Conservation (phyloP, 202 grass and related monocot species). For the Schoenoplectus triqueter region DNA sequence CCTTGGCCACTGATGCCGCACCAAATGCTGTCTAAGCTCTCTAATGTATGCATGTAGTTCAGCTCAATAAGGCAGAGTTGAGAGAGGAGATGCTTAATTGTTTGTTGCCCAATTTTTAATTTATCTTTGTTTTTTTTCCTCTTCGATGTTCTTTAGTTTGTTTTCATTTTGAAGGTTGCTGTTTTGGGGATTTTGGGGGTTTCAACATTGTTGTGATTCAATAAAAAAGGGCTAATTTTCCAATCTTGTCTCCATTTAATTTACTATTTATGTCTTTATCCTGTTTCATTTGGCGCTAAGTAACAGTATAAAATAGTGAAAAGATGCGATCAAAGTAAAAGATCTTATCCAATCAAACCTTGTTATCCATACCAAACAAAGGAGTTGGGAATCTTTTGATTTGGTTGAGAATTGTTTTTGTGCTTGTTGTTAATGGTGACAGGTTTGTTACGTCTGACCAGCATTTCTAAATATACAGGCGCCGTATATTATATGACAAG, state of each 20-base stretch:
- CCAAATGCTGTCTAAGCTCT: constrained; percentile 10
- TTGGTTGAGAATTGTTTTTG: constrained; percentile 1
- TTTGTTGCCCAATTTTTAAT: constrained; percentile 36
- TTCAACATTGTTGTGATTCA: constrained; percentile 34
- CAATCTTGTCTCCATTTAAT: neutral
- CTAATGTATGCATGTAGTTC: constrained; percentile 5
- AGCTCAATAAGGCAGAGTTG: neutral
- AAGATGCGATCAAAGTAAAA: neutral
- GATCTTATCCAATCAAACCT: constrained; percentile 25
- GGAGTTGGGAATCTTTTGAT: constrained; percentile 21
- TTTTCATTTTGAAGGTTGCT: constrained; percentile 22
- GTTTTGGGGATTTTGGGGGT: constrained; percentile 35
- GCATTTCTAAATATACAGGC: constrained; percentile 5
- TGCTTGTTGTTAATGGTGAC: neutral
- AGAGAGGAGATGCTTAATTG: constrained; percentile 34
- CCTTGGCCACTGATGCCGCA: constrained; percentile 22
- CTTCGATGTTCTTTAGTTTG: constrained; percentile 21
- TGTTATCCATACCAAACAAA: neutral
- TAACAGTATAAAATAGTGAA: neutral
- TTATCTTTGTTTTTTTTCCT: constrained; percentile 14
- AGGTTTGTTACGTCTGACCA: neutral
- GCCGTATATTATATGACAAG: neutral
- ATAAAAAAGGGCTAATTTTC: constrained; percentile 34
- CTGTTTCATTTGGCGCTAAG: neutral
- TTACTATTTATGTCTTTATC: neutral